Conservation (phyloP, 1,284 basidiomycete genomes). For the Rhodotorula mucilaginosa region DNA sequence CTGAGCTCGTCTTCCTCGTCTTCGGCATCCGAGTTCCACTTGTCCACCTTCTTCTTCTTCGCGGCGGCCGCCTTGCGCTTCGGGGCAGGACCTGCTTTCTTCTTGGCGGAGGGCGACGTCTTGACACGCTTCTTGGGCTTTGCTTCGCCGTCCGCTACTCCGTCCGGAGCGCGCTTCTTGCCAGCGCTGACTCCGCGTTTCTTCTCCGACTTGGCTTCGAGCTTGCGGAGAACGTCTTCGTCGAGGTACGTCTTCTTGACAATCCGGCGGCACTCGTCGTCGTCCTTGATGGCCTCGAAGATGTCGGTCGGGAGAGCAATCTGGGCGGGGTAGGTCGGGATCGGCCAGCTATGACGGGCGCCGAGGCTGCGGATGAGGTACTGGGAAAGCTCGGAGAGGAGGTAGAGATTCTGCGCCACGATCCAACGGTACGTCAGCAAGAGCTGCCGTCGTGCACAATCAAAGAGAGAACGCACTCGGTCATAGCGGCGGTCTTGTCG, state of each 20-base stretch:
- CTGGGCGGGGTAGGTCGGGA: conserved; percentile 73
- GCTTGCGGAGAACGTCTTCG: conserved; percentile 59
- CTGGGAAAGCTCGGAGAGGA: conserved; percentile 84
- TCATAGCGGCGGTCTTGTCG: conserved; percentile 62
- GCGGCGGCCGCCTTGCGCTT: background rate
- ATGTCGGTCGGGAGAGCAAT: conserved; percentile 79
- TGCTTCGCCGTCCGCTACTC: background rate
- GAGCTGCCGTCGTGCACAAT: background rate
- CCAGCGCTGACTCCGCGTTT: conserved; percentile 6
- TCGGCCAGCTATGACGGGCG: conserved; percentile 66
- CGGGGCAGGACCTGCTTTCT: background rate
- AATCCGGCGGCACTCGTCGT: conserved; percentile 35
- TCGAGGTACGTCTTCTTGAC: conserved; percentile 57
- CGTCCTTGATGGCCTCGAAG: conserved; percentile 53
- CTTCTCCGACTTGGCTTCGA: conserved; percentile 47
- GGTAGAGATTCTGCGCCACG: conserved; percentile 71
- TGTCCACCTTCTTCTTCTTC: conserved; percentile 10
- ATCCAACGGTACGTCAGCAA: background rate
- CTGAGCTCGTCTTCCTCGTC: background rate
- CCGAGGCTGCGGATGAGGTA: conserved; percentile 74
- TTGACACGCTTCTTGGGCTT: background rate
- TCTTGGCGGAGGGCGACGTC: background rate
- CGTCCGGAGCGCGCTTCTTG: conserved; percentile 16
- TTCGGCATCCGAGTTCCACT: conserved; percentile 13
- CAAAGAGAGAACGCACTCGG: conserved; percentile 57